Evolutionary conservation across 163 green algal species (phyloP).

Genomic region (Volvox carteri): DNA sequence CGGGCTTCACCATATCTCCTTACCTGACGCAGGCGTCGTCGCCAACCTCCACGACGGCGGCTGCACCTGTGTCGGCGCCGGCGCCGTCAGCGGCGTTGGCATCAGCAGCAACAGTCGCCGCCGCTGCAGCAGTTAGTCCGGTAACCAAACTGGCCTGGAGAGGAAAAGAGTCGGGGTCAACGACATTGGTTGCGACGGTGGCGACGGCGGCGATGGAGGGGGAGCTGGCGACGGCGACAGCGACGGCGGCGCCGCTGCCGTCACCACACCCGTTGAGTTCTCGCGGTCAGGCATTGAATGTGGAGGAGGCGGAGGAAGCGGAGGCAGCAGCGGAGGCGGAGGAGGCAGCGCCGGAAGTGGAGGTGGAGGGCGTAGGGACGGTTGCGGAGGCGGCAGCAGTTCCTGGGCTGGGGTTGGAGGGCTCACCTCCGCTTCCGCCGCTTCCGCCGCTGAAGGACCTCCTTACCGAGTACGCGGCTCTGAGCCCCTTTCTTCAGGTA

Average conservation of each 20-base stretch:
- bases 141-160: too few species aligned
- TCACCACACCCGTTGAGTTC: too few species aligned
- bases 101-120: not conserved
- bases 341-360: not conserved
- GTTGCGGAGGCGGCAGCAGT: not conserved
- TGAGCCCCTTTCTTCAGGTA: conserved; percentile 13
- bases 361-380: not conserved
- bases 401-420: too few species aligned
- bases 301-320: not conserved
- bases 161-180: too few species aligned
- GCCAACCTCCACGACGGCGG: not conserved
- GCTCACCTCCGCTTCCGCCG: conserved; percentile 12
- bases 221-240: not conserved
- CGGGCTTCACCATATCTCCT: not conserved
- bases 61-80: not conserved
- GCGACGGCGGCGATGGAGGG: not conserved
- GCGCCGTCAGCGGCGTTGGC: not conserved
- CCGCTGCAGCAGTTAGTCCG: not conserved
- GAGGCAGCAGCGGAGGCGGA: not conserved
- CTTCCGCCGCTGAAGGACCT: not conserved
- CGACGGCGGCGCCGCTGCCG: too few species aligned
- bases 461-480: not conserved
- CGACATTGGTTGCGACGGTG: not conserved
- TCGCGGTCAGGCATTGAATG: too few species aligned
- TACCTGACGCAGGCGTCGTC: not conserved